Conservation (phyloP, 768 basidiomycete species). For the Paxillus involutus region DNA sequence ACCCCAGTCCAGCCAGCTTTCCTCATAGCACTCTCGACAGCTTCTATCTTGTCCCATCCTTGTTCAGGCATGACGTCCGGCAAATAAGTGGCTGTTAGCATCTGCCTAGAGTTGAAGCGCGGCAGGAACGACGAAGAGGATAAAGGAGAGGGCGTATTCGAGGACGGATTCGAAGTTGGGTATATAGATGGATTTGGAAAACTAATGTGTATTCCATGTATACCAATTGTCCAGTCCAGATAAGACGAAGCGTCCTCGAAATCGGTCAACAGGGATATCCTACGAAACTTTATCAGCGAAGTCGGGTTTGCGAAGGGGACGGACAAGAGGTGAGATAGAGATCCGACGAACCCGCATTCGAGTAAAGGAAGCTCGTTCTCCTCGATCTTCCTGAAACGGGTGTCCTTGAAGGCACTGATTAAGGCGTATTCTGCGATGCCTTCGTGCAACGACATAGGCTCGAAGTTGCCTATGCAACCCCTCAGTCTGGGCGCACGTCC, state of each 20-base stretch:
- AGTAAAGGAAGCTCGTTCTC: constrained; percentile 73
- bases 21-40: constrained; percentile 86
- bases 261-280: constrained; percentile 90
- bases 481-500: constrained; percentile 66
- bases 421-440: constrained; percentile 90
- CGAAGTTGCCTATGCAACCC: constrained; percentile 96
- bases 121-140: constrained; percentile 65
- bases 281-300: constrained; percentile 28
- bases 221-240: constrained; percentile 91
- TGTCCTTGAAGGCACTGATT: constrained; percentile 87
- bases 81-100: constrained; percentile 86
- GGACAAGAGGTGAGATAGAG: background rate
- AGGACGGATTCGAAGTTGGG: constrained; percentile 46
- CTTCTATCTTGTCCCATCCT: constrained; percentile 90
- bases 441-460: constrained; percentile 65
- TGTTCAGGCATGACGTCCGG: constrained; percentile 92
- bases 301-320: background rate
- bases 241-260: constrained; percentile 85
- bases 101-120: constrained; percentile 51
- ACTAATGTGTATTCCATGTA: constrained; percentile 88
- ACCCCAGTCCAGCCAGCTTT: constrained; percentile 89
- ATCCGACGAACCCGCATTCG: constrained; percentile 76
- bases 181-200: constrained; percentile 79
- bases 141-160: constrained; percentile 67
- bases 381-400: constrained; percentile 80